Evolutionary conservation across 176 grass and related monocot genomes (phyloP), one percentile per base, ranked within the genome.

Genomic region (Eragrostis curvula): DNA sequence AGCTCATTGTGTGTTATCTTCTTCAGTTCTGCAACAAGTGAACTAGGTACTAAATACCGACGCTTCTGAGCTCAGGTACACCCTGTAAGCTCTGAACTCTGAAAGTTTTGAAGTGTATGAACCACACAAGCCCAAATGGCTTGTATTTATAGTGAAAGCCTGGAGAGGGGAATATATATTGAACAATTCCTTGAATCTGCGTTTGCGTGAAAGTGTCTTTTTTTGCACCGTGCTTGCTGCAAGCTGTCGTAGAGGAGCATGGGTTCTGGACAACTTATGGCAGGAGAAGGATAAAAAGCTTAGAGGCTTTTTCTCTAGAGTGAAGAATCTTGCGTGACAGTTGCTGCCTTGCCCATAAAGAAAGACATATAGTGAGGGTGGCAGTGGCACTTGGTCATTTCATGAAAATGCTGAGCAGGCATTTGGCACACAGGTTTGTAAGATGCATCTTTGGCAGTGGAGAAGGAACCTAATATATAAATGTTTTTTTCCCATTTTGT

Each of bases 71-170:
- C 81, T 74, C 24, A 25, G 66, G 28, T 60, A 18, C 30, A 25
- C 49, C 29, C 57, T 56, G 66, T 69, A 78, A 62, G 49, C 63
- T 73, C 20, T 70, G 32, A 61, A 83, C 63, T 73, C 20, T 70
- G 32, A 61, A 83, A 57, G 65, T 70, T 56, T 79, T 74, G 29
- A 66, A 68, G 69, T 79, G 73, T 81, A 47, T 87, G 83, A 86
- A 79, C 73, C 74, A 49, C 68, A 79, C 36, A 78, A 24, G 45
- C 76, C 86, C 78, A 80, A 67, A 80, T 91, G 82, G 71, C 51
- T 56, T 86, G 43, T 91, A 91, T 91, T 91, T 94, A 91, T 94
- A 91, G 82, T 79, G 82, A 85, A 77, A 88, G 56, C 70, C 58
- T 81, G 53, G 67, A 81, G 71, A 76, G 27, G 21, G 69, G 79